A percentile compares a stretch with the other conserved stretches of the same genome.
Evolutionary conservation across 176 grass and related monocot genomes (phyloP).

Genomic region (Ampelocalamus luodianensis): DNA sequence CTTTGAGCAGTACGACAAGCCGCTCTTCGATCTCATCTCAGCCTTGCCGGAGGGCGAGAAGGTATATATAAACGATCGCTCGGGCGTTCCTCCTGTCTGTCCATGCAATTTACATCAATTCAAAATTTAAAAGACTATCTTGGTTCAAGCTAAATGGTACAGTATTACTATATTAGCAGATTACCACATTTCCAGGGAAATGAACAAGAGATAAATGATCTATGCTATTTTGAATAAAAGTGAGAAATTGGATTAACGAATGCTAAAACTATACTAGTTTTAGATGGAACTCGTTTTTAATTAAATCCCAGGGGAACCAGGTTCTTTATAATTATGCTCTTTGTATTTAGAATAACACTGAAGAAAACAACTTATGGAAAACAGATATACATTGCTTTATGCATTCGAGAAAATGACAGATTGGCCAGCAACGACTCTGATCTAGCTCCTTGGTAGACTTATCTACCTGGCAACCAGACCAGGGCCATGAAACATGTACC

Average conservation of each 20-base stretch:
- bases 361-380: no score
- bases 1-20: constrained; percentile 60
- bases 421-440: no score
- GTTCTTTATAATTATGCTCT: background rate
- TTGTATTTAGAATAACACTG: background rate
- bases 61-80: constrained; percentile 12
- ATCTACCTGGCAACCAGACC: no score
- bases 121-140: no score
- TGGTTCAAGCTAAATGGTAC: no score
- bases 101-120: background rate
- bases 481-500: no score
- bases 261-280: background rate
- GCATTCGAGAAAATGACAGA: no score
- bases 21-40: constrained; percentile 50
- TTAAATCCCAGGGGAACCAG: background rate
- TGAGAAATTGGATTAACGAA: background rate
- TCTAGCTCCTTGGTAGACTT: no score
- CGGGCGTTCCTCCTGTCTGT: background rate
- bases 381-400: no score
- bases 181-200: background rate
- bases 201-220: background rate
- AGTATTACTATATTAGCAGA: background rate
- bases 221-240: background rate
- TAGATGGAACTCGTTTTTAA: constrained; percentile 3
- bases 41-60: constrained; percentile 42